Conservation (phyloP, 139 green algal species). For the Spirogloea muscicola region DNA sequence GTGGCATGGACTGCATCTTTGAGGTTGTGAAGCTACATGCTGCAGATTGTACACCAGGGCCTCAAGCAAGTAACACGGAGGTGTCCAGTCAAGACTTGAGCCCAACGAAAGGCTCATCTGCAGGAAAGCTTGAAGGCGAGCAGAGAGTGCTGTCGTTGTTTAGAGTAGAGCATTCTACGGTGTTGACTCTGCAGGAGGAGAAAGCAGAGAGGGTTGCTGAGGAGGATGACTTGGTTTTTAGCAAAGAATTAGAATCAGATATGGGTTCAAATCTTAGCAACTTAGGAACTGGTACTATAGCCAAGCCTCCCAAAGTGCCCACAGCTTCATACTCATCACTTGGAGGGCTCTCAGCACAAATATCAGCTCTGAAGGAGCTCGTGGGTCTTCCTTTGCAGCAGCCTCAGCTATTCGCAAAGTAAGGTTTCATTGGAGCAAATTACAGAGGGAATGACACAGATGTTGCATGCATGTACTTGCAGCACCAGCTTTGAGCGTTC, state of each 20-base stretch:
- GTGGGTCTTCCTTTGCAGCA: slow-evolving; percentile 6
- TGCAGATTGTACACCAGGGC: neutral
- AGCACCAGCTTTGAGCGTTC: no score
- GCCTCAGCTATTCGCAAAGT: slow-evolving; percentile 18
- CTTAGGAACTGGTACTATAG: neutral
- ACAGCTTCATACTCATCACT: neutral
- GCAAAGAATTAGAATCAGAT: neutral
- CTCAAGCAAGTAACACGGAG: neutral
- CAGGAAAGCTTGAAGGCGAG: neutral
- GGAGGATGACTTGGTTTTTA: neutral
- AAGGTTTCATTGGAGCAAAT: neutral
- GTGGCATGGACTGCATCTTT: slow-evolving; percentile 16
- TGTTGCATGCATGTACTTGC: neutral
- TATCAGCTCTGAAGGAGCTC: slow-evolving; percentile 10
- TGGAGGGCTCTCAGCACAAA: slow-evolving; percentile 6
- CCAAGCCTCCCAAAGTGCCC: neutral
- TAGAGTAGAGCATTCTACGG: neutral
- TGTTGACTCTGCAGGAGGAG: neutral
- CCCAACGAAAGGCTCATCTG: neutral
- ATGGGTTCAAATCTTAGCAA: neutral
- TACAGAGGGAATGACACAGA: neutral
- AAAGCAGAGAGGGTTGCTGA: neutral
- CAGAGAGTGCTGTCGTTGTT: neutral
- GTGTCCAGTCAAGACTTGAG: neutral
- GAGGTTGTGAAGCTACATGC: neutral